A percentile compares a stretch with the other conserved stretches of the same genome.
Conservation (phyloP, 495 filamentous ascomycete species). For the Sporormia fimetaria region DNA sequence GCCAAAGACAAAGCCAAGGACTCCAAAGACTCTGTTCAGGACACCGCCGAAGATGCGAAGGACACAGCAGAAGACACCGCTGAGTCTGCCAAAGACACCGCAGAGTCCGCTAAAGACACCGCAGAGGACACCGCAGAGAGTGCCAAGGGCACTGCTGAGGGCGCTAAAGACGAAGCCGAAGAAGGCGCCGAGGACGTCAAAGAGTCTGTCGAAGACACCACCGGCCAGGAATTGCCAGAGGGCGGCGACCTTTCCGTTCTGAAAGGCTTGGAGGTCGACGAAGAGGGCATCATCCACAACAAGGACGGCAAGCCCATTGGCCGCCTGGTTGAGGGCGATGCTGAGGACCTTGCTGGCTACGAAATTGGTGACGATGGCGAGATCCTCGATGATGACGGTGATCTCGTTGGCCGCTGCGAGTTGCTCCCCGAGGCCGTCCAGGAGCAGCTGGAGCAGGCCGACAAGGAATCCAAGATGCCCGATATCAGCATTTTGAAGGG, state of each 20-base stretch:
- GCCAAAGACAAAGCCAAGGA: constrained; percentile 5
- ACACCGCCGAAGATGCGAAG: constrained; percentile 14
- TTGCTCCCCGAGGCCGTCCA: constrained; percentile 37
- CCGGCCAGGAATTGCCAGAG: constrained; percentile 28
- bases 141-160: constrained; percentile 9
- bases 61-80: constrained; percentile 5
- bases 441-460: constrained; percentile 29
- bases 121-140: constrained; percentile 8
- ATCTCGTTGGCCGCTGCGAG: constrained; percentile 48
- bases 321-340: constrained; percentile 48
- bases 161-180: constrained; percentile 13
- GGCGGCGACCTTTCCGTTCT: constrained; percentile 41
- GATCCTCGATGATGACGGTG: constrained; percentile 54
- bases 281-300: constrained; percentile 47
- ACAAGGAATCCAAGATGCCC: constrained; percentile 27
- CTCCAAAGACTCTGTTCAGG: constrained; percentile 2
- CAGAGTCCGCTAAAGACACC: constrained; percentile 4
- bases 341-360: constrained; percentile 49
- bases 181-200: constrained; percentile 22
- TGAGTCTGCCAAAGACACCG: constrained; percentile 1
- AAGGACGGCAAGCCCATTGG: constrained; percentile 46
- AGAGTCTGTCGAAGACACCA: constrained; percentile 25
- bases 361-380: constrained; percentile 50
- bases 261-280: constrained; percentile 45
- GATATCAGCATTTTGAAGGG: constrained; percentile 33